phyloP scores from a whole-genome alignment of 2,329 filamentous ascomycete species.

The Pyrenochaeta sp. region DNA sequence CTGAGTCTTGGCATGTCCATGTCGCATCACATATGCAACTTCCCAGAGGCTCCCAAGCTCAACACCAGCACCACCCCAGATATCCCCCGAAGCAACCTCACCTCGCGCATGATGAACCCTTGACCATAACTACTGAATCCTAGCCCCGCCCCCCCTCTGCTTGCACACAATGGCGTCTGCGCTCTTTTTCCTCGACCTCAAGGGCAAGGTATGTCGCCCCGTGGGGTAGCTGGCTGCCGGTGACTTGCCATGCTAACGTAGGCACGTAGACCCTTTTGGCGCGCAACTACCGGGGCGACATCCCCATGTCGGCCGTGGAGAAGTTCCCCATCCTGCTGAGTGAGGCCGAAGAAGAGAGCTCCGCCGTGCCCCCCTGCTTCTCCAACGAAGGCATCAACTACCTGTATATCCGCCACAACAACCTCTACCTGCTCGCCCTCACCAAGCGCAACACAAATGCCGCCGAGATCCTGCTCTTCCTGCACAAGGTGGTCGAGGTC shows the following conservation, averaged over 20 bases:
- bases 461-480: constrained; percentile 95
- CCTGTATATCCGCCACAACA: constrained; percentile 99
- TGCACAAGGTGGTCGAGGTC: constrained; percentile 97
- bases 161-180: constrained; percentile 83
- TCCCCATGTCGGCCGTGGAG: constrained; percentile 98
- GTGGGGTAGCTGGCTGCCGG: constrained; percentile 24
- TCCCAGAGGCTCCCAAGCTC: neutral
- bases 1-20: constrained; percentile 8
- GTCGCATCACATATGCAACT: constrained; percentile 1
- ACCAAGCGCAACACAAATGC: constrained; percentile 99
- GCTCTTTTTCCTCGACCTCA: constrained; percentile 97
- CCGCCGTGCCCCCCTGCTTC: constrained; percentile 95
- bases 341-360: constrained; percentile 99
- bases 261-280: constrained; percentile 84
- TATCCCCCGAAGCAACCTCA: constrained; percentile 10
- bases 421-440: constrained; percentile 95
- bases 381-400: constrained; percentile 99
- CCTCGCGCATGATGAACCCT: constrained; percentile 14
- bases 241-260: constrained; percentile 36
- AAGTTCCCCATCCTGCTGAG: constrained; percentile 95
- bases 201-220: constrained; percentile 84
- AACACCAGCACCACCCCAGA: neutral
- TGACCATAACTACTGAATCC: constrained; percentile 5
- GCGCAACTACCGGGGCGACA: constrained; percentile 97
- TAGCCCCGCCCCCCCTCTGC: neutral